Evolutionary conservation across 106 monocot species (phyloP).

Genomic region (Dactylorhiza incarnata): DNA sequence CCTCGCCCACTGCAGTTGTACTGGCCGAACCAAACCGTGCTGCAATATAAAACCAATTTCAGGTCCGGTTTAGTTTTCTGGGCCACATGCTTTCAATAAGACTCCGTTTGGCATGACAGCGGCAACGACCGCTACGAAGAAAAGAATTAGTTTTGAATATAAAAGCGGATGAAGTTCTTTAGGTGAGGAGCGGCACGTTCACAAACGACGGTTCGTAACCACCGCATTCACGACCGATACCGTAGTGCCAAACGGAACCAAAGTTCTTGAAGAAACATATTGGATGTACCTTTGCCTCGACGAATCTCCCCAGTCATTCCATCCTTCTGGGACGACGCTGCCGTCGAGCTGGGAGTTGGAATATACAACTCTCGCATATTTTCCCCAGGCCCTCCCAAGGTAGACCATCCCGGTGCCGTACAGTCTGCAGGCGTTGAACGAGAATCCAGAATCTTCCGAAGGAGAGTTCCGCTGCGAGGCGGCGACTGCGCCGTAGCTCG

Average conservation of each 20-base stretch:
- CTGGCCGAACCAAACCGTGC: conserved; percentile 72
- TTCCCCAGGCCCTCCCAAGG: conserved; percentile 88
- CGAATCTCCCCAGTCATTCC: conserved; percentile 85
- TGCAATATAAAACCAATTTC: conserved; percentile 14
- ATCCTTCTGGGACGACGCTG: conserved; percentile 63
- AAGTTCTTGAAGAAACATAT: background rate
- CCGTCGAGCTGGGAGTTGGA: conserved; percentile 46
- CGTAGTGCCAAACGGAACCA: background rate
- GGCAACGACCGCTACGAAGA: too few relatives aligned
- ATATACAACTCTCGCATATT: conserved; percentile 63
- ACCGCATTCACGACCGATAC: too few relatives aligned
- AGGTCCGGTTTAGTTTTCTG: background rate
- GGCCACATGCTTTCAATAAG: background rate
- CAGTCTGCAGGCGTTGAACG: conserved; percentile 53
- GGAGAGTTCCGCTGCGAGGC: conserved; percentile 71
- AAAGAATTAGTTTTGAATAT: too few relatives aligned
- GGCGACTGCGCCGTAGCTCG: conserved; percentile 63
- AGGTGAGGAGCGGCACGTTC: too few relatives aligned
- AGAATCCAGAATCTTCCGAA: conserved; percentile 58
- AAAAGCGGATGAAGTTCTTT: too few relatives aligned
- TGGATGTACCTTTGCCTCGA: conserved; percentile 50
- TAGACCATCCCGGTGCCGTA: conserved; percentile 56
- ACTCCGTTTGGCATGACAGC: too few relatives aligned
- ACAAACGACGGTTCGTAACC: too few relatives aligned
- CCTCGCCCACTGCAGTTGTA: conserved; percentile 61